These are phyloP conservation scores for Stygiomarasmius scandens DNA, from an alignment of 1,284 basidiomycete genomes.

Conservation along the genomic window DNA sequence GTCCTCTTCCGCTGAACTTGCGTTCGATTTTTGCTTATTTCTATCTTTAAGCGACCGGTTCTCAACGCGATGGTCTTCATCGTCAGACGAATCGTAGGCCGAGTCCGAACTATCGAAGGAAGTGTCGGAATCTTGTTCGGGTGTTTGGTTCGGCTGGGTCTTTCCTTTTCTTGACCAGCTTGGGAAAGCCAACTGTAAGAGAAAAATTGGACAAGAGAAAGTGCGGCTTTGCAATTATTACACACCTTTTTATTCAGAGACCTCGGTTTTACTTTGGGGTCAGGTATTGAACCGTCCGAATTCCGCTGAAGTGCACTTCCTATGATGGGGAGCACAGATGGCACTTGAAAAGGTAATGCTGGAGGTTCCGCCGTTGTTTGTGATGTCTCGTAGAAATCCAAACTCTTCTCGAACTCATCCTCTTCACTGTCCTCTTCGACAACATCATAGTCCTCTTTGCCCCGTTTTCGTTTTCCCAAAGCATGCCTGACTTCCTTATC, in stretches of 20 bases:
- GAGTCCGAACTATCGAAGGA: constrained; percentile 82
- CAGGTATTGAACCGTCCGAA: constrained; percentile 54
- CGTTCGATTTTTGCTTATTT: constrained; percentile 16
- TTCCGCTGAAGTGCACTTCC: constrained; percentile 65
- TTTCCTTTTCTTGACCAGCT: constrained; percentile 39
- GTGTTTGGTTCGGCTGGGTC: constrained; percentile 18
- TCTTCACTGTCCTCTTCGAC: constrained; percentile 19
- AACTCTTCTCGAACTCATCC: constrained; percentile 21
- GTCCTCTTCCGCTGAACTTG: constrained; percentile 19
- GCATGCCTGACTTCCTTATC: constrained; percentile 59
- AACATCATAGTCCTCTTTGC: constrained; percentile 35
- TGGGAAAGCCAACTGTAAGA: constrained; percentile 35
- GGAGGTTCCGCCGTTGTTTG: background rate
- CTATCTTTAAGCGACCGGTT: background rate
- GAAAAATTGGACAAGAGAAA: background rate
- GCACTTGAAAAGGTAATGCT: background rate
- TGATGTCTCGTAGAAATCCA: background rate
- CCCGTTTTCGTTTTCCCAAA: constrained; percentile 54
- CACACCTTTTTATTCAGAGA: constrained; percentile 46
- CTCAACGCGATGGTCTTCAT: constrained; percentile 28
- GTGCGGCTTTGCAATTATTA: background rate
- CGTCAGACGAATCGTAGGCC: constrained; percentile 51
- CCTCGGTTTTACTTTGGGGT: constrained; percentile 49
- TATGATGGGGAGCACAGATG: constrained; percentile 30
- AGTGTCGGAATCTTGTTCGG: constrained; percentile 48